Conservation (phyloP, 129 eudicot genomes). For the Daucus carota region DNA sequence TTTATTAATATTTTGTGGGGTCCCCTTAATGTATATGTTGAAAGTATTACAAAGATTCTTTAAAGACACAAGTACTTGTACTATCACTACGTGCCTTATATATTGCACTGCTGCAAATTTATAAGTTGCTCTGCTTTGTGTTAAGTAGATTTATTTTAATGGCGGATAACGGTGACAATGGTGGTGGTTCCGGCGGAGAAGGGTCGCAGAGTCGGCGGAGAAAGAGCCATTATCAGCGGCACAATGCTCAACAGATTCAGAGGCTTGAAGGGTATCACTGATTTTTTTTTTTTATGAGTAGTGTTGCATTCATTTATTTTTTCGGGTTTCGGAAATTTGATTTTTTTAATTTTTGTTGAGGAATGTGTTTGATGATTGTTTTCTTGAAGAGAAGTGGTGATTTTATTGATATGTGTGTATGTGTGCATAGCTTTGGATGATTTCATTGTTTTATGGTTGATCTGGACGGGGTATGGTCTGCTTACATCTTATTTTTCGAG, state of each 20-base stretch:
- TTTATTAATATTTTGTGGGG: background rate
- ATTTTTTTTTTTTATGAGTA: background rate
- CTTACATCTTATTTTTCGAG: background rate
- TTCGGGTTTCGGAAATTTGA: background rate
- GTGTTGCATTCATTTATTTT: background rate
- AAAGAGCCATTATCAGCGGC: conserved; percentile 17
- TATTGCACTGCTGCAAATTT: background rate
- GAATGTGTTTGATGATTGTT: too few relatives aligned
- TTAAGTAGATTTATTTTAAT: too few relatives aligned
- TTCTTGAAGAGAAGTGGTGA: too few relatives aligned
- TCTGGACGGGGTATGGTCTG: background rate
- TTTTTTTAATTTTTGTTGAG: background rate
- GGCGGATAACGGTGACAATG: background rate
- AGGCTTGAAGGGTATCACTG: conserved; percentile 28
- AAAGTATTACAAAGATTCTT: background rate
- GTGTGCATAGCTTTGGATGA: background rate
- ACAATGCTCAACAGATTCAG: conserved; percentile 29
- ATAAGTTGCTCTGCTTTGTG: too few relatives aligned
- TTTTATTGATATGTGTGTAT: too few relatives aligned
- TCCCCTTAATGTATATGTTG: background rate
- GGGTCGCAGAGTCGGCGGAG: background rate
- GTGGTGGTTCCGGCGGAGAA: conserved; percentile 4
- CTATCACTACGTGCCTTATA: background rate
- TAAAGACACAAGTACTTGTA: background rate
- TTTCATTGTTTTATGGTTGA: background rate